A percentile compares a stretch with the other conserved stretches of the same genome.
These are phyloP conservation scores for Rhodotorula sp. DNA, from an alignment of 1,284 basidiomycete species.

Conservation along the genomic window DNA sequence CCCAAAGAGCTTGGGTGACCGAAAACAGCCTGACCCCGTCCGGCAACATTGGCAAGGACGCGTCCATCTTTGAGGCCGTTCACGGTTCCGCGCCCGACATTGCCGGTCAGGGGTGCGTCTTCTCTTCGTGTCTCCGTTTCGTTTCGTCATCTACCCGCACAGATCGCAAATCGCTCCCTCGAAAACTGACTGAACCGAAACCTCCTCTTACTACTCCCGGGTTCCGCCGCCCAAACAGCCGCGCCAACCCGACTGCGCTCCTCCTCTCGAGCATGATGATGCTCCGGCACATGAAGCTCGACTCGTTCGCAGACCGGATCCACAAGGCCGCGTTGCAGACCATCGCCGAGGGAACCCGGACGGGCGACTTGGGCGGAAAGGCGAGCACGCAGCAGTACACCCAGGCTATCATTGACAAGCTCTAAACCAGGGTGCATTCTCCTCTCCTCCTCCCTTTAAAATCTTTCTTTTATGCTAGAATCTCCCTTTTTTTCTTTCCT, in stretches of 20 bases:
- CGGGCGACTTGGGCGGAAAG: conserved; percentile 88
- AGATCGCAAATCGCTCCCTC: too few species aligned
- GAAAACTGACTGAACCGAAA: too few species aligned
- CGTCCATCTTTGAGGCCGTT: conserved; percentile 99
- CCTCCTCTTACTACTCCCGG: too few species aligned
- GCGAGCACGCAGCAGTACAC: conserved; percentile 85
- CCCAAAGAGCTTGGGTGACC: too few species aligned
- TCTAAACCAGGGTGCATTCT: too few species aligned
- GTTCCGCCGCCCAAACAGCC: too few species aligned
- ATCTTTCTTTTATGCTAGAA: background rate
- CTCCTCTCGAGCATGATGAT: conserved; percentile 98
- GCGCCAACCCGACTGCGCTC: conserved; percentile 97
- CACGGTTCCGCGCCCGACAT: conserved; percentile 82
- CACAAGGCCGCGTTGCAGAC: conserved; percentile 90
- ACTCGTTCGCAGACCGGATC: conserved; percentile 81
- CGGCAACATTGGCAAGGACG: conserved; percentile 81
- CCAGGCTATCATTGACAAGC: conserved; percentile 74
- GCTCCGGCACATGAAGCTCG: conserved; percentile 94
- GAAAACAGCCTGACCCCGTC: conserved; percentile 88
- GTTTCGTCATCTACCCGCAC: too few species aligned
- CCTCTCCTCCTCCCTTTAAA: too few species aligned
- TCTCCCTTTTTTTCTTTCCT: background rate
- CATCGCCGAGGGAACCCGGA: conserved; percentile 87
- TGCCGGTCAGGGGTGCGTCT: conserved; percentile 52
- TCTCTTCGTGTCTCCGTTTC: background rate